A percentile compares a stretch with the other conserved stretches of the same genome.
phyloP scores from a whole-genome alignment of 805 yeast species.

The Kregervanrija fluxuum region DNA sequence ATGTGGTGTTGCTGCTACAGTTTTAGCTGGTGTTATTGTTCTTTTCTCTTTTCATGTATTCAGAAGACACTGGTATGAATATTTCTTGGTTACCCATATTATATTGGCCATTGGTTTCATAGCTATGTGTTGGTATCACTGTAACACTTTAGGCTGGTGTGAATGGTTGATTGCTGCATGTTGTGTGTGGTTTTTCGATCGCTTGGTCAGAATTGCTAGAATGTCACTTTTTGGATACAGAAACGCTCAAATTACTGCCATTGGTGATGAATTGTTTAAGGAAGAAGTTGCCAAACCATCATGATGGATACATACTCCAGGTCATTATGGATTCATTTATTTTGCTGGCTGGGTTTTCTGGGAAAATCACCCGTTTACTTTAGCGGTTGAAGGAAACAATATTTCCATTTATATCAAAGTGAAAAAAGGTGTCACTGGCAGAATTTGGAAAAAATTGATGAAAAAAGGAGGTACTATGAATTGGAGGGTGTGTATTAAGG shows the following conservation, averaged over 20 bases:
- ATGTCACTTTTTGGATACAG: conserved; percentile 13
- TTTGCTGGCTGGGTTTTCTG: conserved; percentile 45
- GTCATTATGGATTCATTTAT: conserved; percentile 48
- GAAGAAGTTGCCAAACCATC: conserved; percentile 44
- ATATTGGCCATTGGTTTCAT: conserved; percentile 44
- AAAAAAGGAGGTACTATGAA: not conserved
- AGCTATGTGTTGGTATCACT: conserved; percentile 50
- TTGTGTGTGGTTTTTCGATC: conserved; percentile 44
- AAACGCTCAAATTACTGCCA: conserved; percentile 11
- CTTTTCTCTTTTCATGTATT: conserved; percentile 42
- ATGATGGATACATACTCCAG: conserved; percentile 43
- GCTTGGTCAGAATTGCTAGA: conserved; percentile 35
- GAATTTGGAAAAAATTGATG: conserved; percentile 25
- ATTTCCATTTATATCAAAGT: conserved; percentile 35
- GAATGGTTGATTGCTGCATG: conserved; percentile 28
- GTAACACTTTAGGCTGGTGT: conserved; percentile 28
- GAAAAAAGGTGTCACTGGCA: conserved; percentile 45
- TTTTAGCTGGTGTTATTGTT: conserved; percentile 34
- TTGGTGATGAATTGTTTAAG: conserved; percentile 28
- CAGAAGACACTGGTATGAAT: conserved; percentile 50
- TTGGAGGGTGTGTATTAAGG: conserved; percentile 1
- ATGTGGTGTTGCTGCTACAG: conserved; percentile 33
- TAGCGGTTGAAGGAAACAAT: conserved; percentile 31
- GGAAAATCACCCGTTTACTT: conserved; percentile 69
- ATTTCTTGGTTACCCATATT: conserved; percentile 46